phyloP scores from a whole-genome alignment of 306 rosid species.

The Lupinus albus region DNA sequence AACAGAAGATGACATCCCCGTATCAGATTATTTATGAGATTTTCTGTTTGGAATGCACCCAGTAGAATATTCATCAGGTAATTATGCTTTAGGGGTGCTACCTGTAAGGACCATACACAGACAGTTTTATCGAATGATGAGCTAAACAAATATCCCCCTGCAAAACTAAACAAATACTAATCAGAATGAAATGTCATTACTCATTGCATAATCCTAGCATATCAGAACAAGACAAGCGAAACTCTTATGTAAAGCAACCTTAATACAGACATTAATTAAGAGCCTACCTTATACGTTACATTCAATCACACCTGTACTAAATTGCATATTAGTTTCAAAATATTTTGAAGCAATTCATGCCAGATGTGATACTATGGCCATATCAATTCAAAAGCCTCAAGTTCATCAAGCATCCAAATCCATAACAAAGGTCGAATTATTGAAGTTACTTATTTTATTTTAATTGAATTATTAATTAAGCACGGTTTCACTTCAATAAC shows the following conservation, averaged over 20 bases:
- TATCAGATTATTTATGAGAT: conserved; percentile 25
- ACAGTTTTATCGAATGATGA: conserved; percentile 92
- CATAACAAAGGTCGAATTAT: conserved; percentile 29
- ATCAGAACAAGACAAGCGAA: conserved; percentile 24
- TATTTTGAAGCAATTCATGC: conserved; percentile 29
- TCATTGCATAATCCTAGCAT: conserved; percentile 28
- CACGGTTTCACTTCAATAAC: conserved; percentile 1
- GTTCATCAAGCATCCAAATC: conserved; percentile 27
- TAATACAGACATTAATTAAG: conserved; percentile 22
- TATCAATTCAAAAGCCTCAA: conserved; percentile 33
- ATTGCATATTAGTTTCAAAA: conserved; percentile 29
- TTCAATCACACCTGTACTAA: conserved; percentile 9
- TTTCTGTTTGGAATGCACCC: conserved; percentile 25
- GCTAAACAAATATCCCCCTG: conserved; percentile 85
- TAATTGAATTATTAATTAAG: too few species aligned
- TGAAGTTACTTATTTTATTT: conserved; percentile 28
- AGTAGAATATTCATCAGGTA: conserved; percentile 19
- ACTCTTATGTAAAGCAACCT: conserved; percentile 35
- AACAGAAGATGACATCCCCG: conserved; percentile 25
- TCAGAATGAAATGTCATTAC: conserved; percentile 42
- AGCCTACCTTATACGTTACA: conserved; percentile 23
- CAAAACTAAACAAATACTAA: conserved; percentile 40
- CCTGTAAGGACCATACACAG: conserved; percentile 90
- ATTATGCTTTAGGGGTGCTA: conserved; percentile 43
- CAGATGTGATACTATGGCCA: conserved; percentile 25